Conservation (phyloP, 208 protist species). For the Leishmania martiniquensis region DNA sequence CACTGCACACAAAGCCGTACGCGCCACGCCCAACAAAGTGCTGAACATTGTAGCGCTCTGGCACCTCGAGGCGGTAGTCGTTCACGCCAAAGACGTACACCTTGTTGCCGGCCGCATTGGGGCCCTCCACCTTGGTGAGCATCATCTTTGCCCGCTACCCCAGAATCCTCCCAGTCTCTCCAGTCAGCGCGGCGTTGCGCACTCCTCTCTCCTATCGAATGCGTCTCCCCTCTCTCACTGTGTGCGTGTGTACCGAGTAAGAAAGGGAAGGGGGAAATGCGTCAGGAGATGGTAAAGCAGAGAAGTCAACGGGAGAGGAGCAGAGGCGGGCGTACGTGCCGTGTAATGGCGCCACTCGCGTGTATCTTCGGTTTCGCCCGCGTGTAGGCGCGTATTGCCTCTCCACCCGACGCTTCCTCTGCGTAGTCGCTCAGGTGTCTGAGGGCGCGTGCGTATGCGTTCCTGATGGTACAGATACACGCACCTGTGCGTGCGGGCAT, state of each 20-base stretch:
- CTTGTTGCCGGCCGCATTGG: conserved; percentile 65
- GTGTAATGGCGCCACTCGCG: too few relatives aligned
- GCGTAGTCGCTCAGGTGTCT: too few relatives aligned
- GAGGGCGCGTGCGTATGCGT: not conserved
- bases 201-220: not conserved
- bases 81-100: conserved; percentile 74
- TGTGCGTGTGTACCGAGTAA: too few relatives aligned
- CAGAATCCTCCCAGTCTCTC: not conserved
- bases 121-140: conserved; percentile 70
- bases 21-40: conserved; percentile 86
- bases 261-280: not conserved
- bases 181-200: too few relatives aligned
- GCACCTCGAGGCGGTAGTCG: conserved; percentile 63
- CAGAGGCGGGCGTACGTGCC: not conserved
- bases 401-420: not conserved
- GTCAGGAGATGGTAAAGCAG: too few relatives aligned
- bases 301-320: too few relatives aligned
- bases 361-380: too few relatives aligned
- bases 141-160: conserved; percentile 37
- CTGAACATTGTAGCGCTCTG: conserved; percentile 68
- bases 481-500: not conserved
- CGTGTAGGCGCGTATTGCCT: not conserved
- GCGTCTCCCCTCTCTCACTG: not conserved
- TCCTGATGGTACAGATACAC: not conserved
- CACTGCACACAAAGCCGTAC: conserved; percentile 91